Base-by-base conservation (phyloP, 495 filamentous ascomycete species). In the Lepidopterella palustris region DNA sequence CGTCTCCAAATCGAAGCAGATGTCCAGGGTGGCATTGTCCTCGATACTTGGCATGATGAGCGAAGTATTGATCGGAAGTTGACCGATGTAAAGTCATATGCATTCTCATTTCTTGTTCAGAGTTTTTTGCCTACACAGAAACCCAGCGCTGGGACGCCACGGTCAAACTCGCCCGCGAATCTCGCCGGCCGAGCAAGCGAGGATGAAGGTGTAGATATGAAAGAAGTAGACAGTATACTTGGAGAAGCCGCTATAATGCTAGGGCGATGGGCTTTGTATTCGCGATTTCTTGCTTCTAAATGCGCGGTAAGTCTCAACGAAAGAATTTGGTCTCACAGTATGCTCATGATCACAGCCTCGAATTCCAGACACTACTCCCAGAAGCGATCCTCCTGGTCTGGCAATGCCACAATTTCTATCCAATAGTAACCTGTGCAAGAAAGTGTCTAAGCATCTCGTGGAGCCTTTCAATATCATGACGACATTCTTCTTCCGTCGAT, bases 1-100 rank as follows among this genome's bases (percentile, higher is more conserved):
- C 81, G 90, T 53, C 73, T 98, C 48, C 95, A 98, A 72, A 79
- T 92, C 40, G 93, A 98, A 73, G 92, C 89, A 8, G 93, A 98
- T 73, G 86, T 96, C 27, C 95, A 97, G 75, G 93, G 93, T n/a
- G 95, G 93, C 57, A 95, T 97, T 62, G 83, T 98, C 35, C 74
- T 98, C 26, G 93, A 98, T 72, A 93, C 92, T 21, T 98, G 92
- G 89, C 82, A 84, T 52, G 93, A 98, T 63, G 93, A 97, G 69
- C 81, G 89, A 48, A 81, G 77, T 39, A 82, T 98, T 25, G 87
- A 90, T 68, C 80, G 92, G 63, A 88, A 86, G 66, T 76, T 98
- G 63, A 97, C 88, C 9, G 93, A 98, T 68, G 87, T 95, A 69
- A 96, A 89, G 74, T 93, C 89, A 23, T 98, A 98, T 72, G 92